Conservation (phyloP, 305 asterid genomes). For the Fraxinus paxiana region DNA sequence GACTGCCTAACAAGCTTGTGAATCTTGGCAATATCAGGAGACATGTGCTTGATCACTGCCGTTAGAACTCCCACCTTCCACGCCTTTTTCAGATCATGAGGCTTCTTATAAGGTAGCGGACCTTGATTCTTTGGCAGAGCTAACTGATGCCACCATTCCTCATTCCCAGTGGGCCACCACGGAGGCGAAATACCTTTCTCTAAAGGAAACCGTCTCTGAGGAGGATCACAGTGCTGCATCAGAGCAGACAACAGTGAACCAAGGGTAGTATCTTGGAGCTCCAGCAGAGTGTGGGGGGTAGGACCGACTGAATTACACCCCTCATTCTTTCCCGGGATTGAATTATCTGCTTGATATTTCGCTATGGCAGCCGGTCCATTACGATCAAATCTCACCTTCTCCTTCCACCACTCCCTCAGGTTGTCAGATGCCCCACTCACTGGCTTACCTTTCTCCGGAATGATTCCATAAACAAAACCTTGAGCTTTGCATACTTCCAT, state of each 20-base stretch:
- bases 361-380: slow-evolving; percentile 74
- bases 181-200: slow-evolving; percentile 72
- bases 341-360: slow-evolving; percentile 47
- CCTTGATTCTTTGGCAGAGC: slow-evolving; percentile 55
- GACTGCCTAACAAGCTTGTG: slow-evolving; percentile 70
- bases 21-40: slow-evolving; percentile 64
- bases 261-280: slow-evolving; percentile 73
- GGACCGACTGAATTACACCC: slow-evolving; percentile 44
- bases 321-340: slow-evolving; percentile 37
- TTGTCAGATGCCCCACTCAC: slow-evolving; percentile 75
- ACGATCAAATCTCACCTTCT: slow-evolving; percentile 62
- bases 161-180: slow-evolving; percentile 74
- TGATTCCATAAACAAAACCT: slow-evolving; percentile 69
- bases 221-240: slow-evolving; percentile 76
- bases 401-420: slow-evolving; percentile 82
- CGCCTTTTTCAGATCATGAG: slow-evolving; percentile 65
- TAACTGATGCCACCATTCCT: slow-evolving; percentile 71
- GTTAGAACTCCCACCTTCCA: slow-evolving; percentile 73
- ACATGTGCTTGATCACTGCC: slow-evolving; percentile 66
- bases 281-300: slow-evolving; percentile 67
- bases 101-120: slow-evolving; percentile 69
- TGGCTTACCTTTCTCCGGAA: slow-evolving; percentile 74
- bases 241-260: slow-evolving; percentile 67
- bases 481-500: slow-evolving; percentile 84
- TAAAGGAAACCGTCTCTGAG: slow-evolving; percentile 63